Percentiles rank a stretch among this genome's conserved stretches.
These are phyloP conservation scores for Diaporthe vexans DNA, from an alignment of 2,329 filamentous ascomycete genomes.

Conservation along the genomic window DNA sequence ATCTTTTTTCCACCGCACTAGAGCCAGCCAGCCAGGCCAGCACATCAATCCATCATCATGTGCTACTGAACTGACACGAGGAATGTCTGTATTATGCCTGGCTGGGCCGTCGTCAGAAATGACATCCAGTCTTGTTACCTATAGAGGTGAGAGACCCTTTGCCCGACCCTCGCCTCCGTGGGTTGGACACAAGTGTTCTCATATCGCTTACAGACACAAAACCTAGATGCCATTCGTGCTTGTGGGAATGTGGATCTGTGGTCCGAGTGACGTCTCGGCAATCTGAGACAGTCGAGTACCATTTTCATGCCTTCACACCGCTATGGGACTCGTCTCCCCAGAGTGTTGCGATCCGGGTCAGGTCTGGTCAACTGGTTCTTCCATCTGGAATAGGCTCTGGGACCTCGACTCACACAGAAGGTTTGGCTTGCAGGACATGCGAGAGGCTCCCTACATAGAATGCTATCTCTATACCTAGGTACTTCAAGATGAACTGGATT, in stretches of 20 bases:
- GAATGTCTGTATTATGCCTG: background rate
- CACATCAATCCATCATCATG: slow-evolving; percentile 11
- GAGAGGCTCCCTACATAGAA: background rate
- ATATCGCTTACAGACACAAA: slow-evolving; percentile 35
- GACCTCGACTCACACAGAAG: background rate
- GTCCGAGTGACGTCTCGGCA: slow-evolving; percentile 38
- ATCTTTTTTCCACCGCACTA: background rate
- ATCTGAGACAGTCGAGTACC: slow-evolving; percentile 37
- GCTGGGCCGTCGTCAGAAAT: background rate
- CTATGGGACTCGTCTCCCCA: slow-evolving; percentile 6
- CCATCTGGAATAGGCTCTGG: background rate
- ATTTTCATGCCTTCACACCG: slow-evolving; percentile 25
- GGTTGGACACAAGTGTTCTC: background rate
- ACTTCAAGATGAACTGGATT: background rate
- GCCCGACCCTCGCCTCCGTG: background rate
- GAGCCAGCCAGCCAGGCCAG: slow-evolving; percentile 7
- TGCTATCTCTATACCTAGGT: slow-evolving; percentile 6
- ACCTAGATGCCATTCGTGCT: slow-evolving; percentile 1
- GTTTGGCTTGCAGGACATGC: background rate
- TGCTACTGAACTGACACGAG: background rate
- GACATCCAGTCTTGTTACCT: background rate
- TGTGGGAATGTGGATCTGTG: slow-evolving; percentile 31
- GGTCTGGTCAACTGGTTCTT: background rate
- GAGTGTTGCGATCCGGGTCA: background rate
- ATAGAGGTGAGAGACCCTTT: background rate